These are phyloP conservation scores for Acrodontium crateriforme DNA, from an alignment of 2,329 filamentous ascomycete species.

Conservation along the genomic window DNA sequence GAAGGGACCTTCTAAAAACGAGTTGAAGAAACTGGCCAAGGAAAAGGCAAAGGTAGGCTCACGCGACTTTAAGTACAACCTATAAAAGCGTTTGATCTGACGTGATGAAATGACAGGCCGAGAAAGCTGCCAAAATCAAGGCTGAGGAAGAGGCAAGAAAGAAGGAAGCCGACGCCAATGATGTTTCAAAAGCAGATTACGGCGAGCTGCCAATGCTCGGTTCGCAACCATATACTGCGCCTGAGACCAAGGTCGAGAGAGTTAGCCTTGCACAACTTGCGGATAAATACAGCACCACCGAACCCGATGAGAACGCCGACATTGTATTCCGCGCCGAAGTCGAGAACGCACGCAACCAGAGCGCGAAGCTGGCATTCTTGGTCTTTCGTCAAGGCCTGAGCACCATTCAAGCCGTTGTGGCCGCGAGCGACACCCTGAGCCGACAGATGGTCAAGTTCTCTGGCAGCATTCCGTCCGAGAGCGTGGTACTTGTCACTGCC, in stretches of 20 bases:
- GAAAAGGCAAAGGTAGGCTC: constrained; percentile 68
- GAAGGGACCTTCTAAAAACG: constrained; percentile 57
- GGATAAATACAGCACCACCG: constrained; percentile 51
- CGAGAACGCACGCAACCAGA: constrained; percentile 77
- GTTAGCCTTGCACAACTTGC: constrained; percentile 48
- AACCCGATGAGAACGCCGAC: constrained; percentile 25
- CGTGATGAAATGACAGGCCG: constrained; percentile 21
- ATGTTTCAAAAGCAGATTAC: constrained; percentile 64
- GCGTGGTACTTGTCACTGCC: constrained; percentile 60
- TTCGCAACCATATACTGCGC: constrained; percentile 37
- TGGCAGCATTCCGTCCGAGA: constrained; percentile 60
- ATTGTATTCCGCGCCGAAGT: constrained; percentile 69
- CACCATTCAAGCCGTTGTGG: constrained; percentile 70
- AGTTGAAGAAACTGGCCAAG: constrained; percentile 75
- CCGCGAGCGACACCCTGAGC: constrained; percentile 45
- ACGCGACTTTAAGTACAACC: background rate
- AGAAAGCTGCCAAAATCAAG: constrained; percentile 52
- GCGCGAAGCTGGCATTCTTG: constrained; percentile 81
- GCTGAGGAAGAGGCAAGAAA: constrained; percentile 58
- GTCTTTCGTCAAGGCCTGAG: constrained; percentile 65
- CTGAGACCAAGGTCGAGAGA: constrained; percentile 34
- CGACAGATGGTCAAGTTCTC: constrained; percentile 95
- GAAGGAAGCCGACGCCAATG: constrained; percentile 49
- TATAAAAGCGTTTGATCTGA: constrained; percentile 1
- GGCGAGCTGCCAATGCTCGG: constrained; percentile 51